Base-by-base conservation (phyloP, 2,329 filamentous ascomycete species). In the Dactylellina leptospora region DNA sequence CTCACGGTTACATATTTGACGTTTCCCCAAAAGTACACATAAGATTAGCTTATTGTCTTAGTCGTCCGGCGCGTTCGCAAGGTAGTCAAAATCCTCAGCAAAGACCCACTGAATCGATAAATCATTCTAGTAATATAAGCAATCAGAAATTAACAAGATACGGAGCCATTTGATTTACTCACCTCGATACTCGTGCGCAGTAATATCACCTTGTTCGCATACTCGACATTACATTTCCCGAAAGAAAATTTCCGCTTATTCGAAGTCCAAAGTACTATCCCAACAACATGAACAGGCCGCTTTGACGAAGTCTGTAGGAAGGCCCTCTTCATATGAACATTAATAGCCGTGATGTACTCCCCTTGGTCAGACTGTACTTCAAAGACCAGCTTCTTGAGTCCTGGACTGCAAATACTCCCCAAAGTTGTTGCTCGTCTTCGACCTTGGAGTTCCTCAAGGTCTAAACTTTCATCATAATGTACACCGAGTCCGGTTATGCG, bases 51-150 rank as follows among this genome's bases (percentile, higher is more conserved):
- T n/a, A n/a, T n/a, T n/a, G n/a, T n/a, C n/a, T n/a, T n/a, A n/a
- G n/a, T n/a, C n/a, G n/a, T n/a, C n/a, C n/a, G n/a, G n/a, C n/a
- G n/a, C n/a, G n/a, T n/a, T n/a, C n/a, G n/a, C n/a, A n/a, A 66
- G 18, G 23, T 51, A 66, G 5, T 66, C 51, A n/a, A 66, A 27
- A 33, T 66, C 33, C 22, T 28, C 44, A 1, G 30, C 18, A 25
- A 47, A 58, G 5, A 66, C 36, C 61, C 61, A 66, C 36, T 66
- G 42, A 4, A 66, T 47, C 10, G 54, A 38, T 6, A 66, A 42
- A 22, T 66, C 61, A 6, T 51, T 28, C 61, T 66, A 20, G 4
- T 28, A n/a, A 16, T 1, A 9, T 11, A n/a, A 11, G 13, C 18
- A n/a, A 16, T 40, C 11, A 20, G 11, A 27, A 9, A 25, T 25